phyloP scores from a whole-genome alignment of 352 stramenopile genomes.

The Phytophthora pseudosyringae region DNA sequence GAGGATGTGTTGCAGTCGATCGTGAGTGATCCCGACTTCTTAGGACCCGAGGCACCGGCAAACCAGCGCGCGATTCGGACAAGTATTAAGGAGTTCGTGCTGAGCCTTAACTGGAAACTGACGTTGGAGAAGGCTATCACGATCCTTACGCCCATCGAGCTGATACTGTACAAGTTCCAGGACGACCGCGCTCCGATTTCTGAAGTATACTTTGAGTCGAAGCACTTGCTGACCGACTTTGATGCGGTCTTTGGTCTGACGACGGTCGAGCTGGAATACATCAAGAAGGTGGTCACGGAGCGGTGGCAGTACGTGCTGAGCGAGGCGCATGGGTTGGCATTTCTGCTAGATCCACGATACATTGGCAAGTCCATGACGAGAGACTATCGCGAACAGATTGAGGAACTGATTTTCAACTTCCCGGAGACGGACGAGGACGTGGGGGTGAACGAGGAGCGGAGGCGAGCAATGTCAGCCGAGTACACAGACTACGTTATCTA shows the following conservation, averaged over 20 bases:
- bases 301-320: constrained; percentile 78
- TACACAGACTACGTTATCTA: constrained; percentile 86
- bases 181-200: constrained; percentile 81
- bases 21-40: constrained; percentile 71
- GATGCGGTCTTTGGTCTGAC: constrained; percentile 76
- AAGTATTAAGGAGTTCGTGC: constrained; percentile 76
- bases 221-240: constrained; percentile 80
- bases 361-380: constrained; percentile 86
- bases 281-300: constrained; percentile 84
- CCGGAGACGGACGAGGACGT: constrained; percentile 73
- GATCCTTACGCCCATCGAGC: constrained; percentile 78
- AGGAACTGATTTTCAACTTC: constrained; percentile 85
- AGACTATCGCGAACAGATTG: constrained; percentile 85
- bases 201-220: constrained; percentile 85
- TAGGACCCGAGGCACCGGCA: constrained; percentile 37
- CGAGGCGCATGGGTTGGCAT: constrained; percentile 77
- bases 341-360: constrained; percentile 78
- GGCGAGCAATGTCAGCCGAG: constrained; percentile 69
- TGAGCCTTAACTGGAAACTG: constrained; percentile 80
- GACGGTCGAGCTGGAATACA: constrained; percentile 76
- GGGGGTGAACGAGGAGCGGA: constrained; percentile 71
- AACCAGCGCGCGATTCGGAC: constrained; percentile 66
- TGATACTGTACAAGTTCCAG: constrained; percentile 87
- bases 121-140: constrained; percentile 84
- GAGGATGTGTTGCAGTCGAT: constrained; percentile 82